These are phyloP conservation scores for Nitzschia putrida DNA, from an alignment of 108 stramenopile species.

Conservation along the genomic window DNA sequence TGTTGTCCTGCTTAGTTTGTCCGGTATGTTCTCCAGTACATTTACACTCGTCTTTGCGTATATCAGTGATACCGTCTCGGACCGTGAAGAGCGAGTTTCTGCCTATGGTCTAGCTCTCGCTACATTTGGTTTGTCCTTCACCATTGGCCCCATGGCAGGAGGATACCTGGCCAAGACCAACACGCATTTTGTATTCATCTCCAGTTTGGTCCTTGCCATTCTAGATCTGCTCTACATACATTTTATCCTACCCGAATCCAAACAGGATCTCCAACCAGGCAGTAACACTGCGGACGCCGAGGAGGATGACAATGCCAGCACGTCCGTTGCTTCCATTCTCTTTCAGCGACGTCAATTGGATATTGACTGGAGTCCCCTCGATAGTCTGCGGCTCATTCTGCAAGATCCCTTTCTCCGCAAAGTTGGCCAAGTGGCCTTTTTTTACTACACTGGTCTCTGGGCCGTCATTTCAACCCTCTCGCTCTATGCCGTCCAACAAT, in stretches of 20 bases:
- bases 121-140: constrained; percentile 89
- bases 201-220: constrained; percentile 59
- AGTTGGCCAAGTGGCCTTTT: constrained; percentile 83
- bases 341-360: background rate
- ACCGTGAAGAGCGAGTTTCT: constrained; percentile 80
- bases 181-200: constrained; percentile 67
- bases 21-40: constrained; percentile 93
- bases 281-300: background rate
- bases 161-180: constrained; percentile 77
- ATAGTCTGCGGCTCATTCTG: constrained; percentile 56
- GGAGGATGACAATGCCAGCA: background rate
- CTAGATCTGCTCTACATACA: constrained; percentile 80
- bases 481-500: constrained; percentile 83
- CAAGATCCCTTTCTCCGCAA: constrained; percentile 76
- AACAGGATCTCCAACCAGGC: background rate
- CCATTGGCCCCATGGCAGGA: constrained; percentile 94
- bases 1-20: constrained; percentile 72
- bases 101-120: constrained; percentile 97
- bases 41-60: constrained; percentile 97
- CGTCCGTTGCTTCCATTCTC: constrained; percentile 5
- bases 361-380: constrained; percentile 63
- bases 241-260: constrained; percentile 71
- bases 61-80: constrained; percentile 89
- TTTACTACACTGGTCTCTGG: constrained; percentile 93
- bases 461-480: constrained; percentile 90